Percentiles rank a stretch among this genome's conserved stretches.
Evolutionary conservation across 305 asterid species (phyloP).

Genomic region (Rubia balearica): DNA sequence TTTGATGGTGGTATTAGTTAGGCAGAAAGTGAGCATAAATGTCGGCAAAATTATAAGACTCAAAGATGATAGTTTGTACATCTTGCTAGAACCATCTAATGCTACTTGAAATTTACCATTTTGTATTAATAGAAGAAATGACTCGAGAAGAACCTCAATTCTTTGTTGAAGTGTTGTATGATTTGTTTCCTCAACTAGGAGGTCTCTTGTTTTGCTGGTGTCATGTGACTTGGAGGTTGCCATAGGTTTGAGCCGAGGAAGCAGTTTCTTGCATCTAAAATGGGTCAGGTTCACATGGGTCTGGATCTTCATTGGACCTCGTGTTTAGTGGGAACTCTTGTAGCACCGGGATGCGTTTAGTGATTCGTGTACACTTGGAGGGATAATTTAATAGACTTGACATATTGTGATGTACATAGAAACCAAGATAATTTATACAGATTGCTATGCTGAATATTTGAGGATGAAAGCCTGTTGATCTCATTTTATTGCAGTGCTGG

Average conservation of each 20-base stretch:
- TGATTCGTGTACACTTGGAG: no score
- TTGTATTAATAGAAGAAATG: neutral
- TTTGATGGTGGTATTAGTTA: neutral
- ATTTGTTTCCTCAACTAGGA: neutral
- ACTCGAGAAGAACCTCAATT: neutral
- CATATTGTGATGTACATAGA: neutral
- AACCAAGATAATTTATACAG: neutral
- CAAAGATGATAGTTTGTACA: neutral
- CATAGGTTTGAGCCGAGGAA: neutral
- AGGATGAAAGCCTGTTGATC: neutral
- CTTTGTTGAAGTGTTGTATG: neutral
- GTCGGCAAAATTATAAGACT: neutral
- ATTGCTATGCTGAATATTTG: neutral
- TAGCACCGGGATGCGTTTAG: no score
- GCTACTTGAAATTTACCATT: neutral
- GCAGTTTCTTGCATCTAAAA: no score
- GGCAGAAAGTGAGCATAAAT: neutral
- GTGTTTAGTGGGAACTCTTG: no score
- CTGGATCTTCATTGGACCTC: no score
- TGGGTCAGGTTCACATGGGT: no score
- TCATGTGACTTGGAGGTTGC: neutral
- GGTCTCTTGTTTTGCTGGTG: neutral
- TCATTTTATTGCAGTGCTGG: constrained; percentile 61
- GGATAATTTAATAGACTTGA: no score
- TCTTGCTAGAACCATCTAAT: neutral